Evolutionary conservation across 73 alveolate species (phyloP).

Genomic region (Blepharisma stoltei): DNA sequence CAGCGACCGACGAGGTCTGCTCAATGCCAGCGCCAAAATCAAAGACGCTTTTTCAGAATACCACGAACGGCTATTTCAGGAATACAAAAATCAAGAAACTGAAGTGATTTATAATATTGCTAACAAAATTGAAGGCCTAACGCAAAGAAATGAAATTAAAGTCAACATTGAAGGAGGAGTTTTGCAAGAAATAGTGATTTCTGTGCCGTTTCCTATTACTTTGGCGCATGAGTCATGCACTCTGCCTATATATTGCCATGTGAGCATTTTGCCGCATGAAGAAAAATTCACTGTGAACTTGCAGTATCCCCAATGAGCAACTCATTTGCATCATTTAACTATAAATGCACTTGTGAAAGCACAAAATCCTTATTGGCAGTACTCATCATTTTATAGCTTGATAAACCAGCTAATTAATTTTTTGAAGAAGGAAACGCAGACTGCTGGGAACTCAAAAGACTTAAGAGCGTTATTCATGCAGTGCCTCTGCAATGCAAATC

Average conservation of each 20-base stretch:
- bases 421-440: background rate
- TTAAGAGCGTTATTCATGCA: background rate
- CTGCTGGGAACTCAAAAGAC: background rate
- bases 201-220: conserved; percentile 14
- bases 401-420: background rate
- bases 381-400: background rate
- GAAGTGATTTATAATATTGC: background rate
- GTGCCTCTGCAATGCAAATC: background rate
- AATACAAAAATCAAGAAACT: background rate
- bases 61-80: background rate
- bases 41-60: background rate
- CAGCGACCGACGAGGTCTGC: background rate
- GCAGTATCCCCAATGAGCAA: background rate
- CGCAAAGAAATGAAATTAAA: background rate
- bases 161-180: background rate
- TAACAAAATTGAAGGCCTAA: background rate
- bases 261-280: background rate
- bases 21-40: background rate
- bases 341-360: background rate
- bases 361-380: background rate
- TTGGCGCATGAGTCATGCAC: background rate
- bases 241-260: background rate
- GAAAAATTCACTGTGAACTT: conserved; percentile 6
- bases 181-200: background rate
- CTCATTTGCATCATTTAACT: background rate